Evolutionary conservation across 805 yeast genomes (phyloP).

Genomic region (Hemisphaericaspora nanyangensis): DNA sequence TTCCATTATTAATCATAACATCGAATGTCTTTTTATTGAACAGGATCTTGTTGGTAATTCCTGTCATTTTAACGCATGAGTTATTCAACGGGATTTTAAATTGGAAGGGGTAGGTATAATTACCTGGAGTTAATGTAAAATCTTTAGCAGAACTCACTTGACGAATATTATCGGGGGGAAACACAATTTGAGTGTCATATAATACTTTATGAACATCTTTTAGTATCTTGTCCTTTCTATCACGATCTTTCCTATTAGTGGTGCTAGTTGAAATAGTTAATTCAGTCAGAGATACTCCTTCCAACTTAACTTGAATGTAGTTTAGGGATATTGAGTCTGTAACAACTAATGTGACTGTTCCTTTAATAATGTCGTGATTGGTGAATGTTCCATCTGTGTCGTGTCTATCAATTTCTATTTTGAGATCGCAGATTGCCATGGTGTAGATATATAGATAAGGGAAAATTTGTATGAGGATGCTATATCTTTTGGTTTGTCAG

Average conservation of each 20-base stretch:
- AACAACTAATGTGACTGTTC: conserved; percentile 36
- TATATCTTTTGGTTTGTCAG: background rate
- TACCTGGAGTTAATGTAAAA: conserved; percentile 48
- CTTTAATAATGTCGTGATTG: conserved; percentile 42
- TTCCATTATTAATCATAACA: conserved; percentile 31
- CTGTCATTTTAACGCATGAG: conserved; percentile 35
- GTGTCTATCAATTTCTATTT: conserved; percentile 30
- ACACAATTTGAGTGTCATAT: conserved; percentile 47
- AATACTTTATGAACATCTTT: conserved; percentile 44
- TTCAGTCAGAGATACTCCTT: conserved; percentile 43
- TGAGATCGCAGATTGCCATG: conserved; percentile 16
- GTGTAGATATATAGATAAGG: background rate
- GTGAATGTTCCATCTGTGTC: conserved; percentile 42
- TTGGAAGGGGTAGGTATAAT: conserved; percentile 46
- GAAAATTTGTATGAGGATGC: background rate
- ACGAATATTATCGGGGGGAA: conserved; percentile 50
- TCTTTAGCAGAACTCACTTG: conserved; percentile 40
- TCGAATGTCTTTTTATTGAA: conserved; percentile 27
- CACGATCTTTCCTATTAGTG: conserved; percentile 11
- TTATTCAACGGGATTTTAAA: conserved; percentile 42
- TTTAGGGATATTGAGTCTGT: conserved; percentile 41
- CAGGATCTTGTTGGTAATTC: conserved; percentile 30
- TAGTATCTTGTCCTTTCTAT: conserved; percentile 16
- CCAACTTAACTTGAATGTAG: conserved; percentile 49
- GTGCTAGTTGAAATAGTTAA: conserved; percentile 24